Evolutionary conservation across 345 rosid species (phyloP), one percentile per base, ranked within the genome.

Genomic region (Eucalyptus pauciflora): DNA sequence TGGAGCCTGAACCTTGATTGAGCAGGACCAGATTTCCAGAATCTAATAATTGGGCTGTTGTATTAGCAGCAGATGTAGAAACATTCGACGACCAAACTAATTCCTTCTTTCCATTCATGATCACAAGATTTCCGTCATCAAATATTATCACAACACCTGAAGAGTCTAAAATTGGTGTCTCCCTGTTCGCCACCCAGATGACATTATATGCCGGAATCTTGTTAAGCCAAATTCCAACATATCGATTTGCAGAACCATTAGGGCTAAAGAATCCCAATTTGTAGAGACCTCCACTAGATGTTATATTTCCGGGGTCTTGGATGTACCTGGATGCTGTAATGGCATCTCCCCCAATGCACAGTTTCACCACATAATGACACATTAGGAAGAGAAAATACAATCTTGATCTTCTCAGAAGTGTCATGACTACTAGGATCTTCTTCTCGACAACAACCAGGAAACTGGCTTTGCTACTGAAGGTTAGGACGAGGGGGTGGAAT

Each of bases 251-350:
- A 50, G 95, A 91, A 88, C 91, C 91, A 9, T 45, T 89, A 24
- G 95, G 94, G 89, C 91, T 94, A 88, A 95, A 94, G 93, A 95
- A 95, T 37, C 96, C 96, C 45, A 95, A 80, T 87, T 90, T 90
- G 92, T 93, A 93, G 45, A 81, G 17, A 3, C 93, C 90, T 27
- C 16, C 83, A 79, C 87, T 90, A 86, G 93, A 93, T 62, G 79
- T 88, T 50, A 93, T 92, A 85, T 89, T 62, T 76, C 89, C 91
- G 41, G 94, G 87, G n/a, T 95, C 94, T 69, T 81, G 92, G 91
- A 94, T 89, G 50, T 85, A 90, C 86, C 88, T 89, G 10, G 92
- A 54, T 64, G 92, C 20, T 6, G 91, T 91, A 86, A 95, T 89
- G 87, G 88, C 90, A 76, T 94, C 95, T 54, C 16, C 86, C 5